Conservation (phyloP, 2,329 filamentous ascomycete species). For the Colletotrichum sublineola region DNA sequence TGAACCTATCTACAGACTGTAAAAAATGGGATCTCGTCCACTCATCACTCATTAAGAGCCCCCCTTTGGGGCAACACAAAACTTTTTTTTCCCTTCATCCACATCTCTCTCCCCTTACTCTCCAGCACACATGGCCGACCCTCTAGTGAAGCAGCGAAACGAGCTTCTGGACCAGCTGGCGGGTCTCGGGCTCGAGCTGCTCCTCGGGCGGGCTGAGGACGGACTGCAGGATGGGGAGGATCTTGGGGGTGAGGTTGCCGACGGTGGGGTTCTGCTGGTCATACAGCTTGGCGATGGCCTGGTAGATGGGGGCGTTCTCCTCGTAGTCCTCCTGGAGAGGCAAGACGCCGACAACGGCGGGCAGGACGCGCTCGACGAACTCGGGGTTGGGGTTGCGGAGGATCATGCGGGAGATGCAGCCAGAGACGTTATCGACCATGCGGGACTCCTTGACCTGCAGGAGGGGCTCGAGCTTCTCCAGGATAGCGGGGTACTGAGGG, state of each 20-base stretch:
- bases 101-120: neutral
- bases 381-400: slow-evolving; percentile 86
- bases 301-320: slow-evolving; percentile 94
- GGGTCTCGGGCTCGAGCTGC: slow-evolving; percentile 80
- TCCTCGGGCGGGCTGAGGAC: slow-evolving; percentile 80
- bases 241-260: slow-evolving; percentile 75
- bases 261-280: slow-evolving; percentile 77
- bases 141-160: slow-evolving; percentile 60
- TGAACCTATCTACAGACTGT: slow-evolving; percentile 41
- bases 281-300: slow-evolving; percentile 90
- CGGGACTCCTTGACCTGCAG: slow-evolving; percentile 83
- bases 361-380: slow-evolving; percentile 85
- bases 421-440: slow-evolving; percentile 92
- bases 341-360: slow-evolving; percentile 81
- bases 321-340: slow-evolving; percentile 94
- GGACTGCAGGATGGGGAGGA: slow-evolving; percentile 79
- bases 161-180: slow-evolving; percentile 74
- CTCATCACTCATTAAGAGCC: slow-evolving; percentile 42
- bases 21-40: slow-evolving; percentile 41
- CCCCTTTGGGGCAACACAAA: slow-evolving; percentile 26
- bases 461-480: slow-evolving; percentile 87
- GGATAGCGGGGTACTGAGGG: slow-evolving; percentile 81
- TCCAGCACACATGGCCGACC: neutral
- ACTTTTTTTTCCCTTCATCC: slow-evolving; percentile 19
- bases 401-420: slow-evolving; percentile 93